A percentile compares a stretch with the other conserved stretches of the same genome.
Conservation (phyloP, 1,284 basidiomycete genomes). For the Moniliophthora roreri region DNA sequence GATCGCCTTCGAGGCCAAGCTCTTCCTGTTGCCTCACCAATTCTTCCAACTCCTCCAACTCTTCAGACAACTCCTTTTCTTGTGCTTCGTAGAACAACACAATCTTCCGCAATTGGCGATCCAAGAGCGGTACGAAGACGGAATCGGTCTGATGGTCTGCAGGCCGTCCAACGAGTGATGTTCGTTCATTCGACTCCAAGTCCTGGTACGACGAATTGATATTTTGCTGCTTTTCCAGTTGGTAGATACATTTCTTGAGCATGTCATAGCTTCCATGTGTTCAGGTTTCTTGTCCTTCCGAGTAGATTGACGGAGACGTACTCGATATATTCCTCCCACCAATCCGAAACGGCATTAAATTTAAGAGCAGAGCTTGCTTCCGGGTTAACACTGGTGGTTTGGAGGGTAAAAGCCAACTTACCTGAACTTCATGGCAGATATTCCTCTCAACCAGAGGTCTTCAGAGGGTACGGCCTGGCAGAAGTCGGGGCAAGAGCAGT, state of each 20-base stretch:
- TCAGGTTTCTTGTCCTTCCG: neutral
- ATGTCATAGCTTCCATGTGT: conserved; percentile 64
- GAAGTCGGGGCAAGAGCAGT: no score
- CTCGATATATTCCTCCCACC: conserved; percentile 93
- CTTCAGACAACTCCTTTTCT: conserved; percentile 68
- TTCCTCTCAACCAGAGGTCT: no score
- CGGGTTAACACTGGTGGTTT: neutral
- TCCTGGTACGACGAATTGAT: conserved; percentile 43
- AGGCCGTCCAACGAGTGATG: conserved; percentile 47
- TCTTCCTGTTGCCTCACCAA: conserved; percentile 69
- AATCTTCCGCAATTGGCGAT: conserved; percentile 86
- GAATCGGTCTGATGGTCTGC: conserved; percentile 43
- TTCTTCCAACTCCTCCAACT: conserved; percentile 65
- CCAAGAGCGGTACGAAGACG: conserved; percentile 74
- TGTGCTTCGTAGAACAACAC: conserved; percentile 79
- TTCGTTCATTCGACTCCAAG: conserved; percentile 63
- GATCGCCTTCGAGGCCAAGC: conserved; percentile 51
- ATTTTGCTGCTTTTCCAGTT: conserved; percentile 74
- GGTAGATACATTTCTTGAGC: conserved; percentile 86
- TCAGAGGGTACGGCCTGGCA: no score
- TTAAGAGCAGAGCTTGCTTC: conserved; percentile 26
- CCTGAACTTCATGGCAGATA: conserved; percentile 14
- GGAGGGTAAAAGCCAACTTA: neutral
- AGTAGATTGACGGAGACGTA: conserved; percentile 35
- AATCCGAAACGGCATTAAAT: conserved; percentile 82